Conservation (phyloP, 208 protist genomes). For the Leishmania amazonensis region DNA sequence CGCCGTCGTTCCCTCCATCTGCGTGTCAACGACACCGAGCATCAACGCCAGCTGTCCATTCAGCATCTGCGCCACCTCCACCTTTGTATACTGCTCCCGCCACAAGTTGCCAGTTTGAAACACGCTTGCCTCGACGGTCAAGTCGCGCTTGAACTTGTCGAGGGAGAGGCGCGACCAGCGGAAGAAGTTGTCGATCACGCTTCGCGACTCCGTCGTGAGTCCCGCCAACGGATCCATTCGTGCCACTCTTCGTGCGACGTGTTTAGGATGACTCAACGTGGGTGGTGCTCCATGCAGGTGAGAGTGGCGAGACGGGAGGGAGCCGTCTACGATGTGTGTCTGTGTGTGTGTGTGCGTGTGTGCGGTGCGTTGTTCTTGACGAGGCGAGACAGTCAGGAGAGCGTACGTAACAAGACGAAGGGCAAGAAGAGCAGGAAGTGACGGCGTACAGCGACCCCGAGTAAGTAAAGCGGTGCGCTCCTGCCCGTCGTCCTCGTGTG, state of each 20-base stretch:
- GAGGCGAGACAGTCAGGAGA: background rate
- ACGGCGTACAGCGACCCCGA: background rate
- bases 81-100: constrained; percentile 49
- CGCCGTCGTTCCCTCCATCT: constrained; percentile 50
- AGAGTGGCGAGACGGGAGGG: background rate
- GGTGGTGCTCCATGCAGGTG: background rate
- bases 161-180: constrained; percentile 67
- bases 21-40: constrained; percentile 53
- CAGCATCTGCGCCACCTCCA: constrained; percentile 52
- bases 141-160: constrained; percentile 67
- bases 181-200: constrained; percentile 60
- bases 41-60: constrained; percentile 59
- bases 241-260: background rate
- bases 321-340: background rate
- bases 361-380: background rate
- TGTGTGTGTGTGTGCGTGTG: background rate
- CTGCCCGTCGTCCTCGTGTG: background rate
- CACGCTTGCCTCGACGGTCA: constrained; percentile 56
- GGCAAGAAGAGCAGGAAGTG: background rate
- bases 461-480: background rate
- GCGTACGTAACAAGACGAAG: background rate
- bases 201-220: constrained; percentile 53
- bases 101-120: constrained; percentile 62
- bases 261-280: background rate
- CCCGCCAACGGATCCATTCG: constrained; percentile 43